Evolutionary conservation across 352 stramenopile species (phyloP).

Genomic region (Blastocystis hominis): DNA sequence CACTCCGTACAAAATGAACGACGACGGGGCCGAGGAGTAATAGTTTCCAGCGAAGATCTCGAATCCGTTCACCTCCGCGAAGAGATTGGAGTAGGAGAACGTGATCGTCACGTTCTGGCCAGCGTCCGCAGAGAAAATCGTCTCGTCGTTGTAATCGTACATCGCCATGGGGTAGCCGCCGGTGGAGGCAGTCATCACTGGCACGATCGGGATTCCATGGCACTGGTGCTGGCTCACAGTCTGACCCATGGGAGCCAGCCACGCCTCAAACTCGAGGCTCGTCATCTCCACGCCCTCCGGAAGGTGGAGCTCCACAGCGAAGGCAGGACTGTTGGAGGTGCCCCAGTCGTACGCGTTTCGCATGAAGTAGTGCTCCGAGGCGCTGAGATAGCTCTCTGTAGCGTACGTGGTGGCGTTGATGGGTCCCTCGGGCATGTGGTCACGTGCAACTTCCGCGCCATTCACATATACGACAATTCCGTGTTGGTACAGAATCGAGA

Average conservation of each 20-base stretch:
- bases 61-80: not conserved
- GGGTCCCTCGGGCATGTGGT: slow-evolving; percentile 27
- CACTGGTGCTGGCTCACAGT: not conserved
- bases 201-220: not conserved
- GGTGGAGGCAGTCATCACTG: not conserved
- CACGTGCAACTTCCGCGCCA: slow-evolving; percentile 17
- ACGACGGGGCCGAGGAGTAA: not conserved
- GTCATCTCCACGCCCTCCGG: not conserved
- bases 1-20: not conserved
- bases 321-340: not conserved
- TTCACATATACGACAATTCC: slow-evolving; percentile 53
- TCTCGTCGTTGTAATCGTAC: not conserved
- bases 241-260: not conserved
- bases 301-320: slow-evolving; percentile 28
- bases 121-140: not conserved
- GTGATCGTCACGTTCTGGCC: not conserved
- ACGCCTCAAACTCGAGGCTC: slow-evolving; percentile 5
- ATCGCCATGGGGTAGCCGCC: not conserved
- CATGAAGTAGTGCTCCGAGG: not conserved
- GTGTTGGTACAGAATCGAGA: not conserved
- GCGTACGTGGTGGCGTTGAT: not conserved
- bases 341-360: not conserved
- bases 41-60: not conserved
- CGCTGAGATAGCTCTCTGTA: not conserved
- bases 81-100: not conserved